phyloP scores from a whole-genome alignment of 345 rosid species.

The Sisymbrium irio region DNA sequence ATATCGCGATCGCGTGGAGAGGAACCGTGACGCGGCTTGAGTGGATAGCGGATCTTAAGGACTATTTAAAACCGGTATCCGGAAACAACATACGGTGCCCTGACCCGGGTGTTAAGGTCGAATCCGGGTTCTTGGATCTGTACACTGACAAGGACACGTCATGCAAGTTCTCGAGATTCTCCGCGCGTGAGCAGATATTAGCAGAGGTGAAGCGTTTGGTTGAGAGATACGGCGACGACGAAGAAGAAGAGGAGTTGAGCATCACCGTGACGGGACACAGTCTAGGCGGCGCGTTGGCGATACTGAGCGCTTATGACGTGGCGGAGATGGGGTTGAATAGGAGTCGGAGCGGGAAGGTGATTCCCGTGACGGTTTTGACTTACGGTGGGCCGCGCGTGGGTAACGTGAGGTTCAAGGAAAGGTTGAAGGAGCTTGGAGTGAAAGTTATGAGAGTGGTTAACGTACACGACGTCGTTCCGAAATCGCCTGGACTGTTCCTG shows the following conservation, averaged over 20 bases:
- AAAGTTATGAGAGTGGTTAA: constrained; percentile 82
- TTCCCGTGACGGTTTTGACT: constrained; percentile 56
- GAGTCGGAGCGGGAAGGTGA: constrained; percentile 34
- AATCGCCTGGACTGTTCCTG: constrained; percentile 66
- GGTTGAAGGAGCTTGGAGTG: constrained; percentile 53
- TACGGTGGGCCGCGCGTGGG: constrained; percentile 83
- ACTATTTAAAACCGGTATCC: constrained; percentile 52
- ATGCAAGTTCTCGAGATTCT: constrained; percentile 61
- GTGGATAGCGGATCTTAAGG: constrained; percentile 79
- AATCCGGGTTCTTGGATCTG: constrained; percentile 78
- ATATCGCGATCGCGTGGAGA: constrained; percentile 68
- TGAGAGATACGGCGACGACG: constrained; percentile 44
- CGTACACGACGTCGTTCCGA: constrained; percentile 61
- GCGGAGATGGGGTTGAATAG: constrained; percentile 59
- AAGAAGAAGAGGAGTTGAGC: constrained; percentile 48
- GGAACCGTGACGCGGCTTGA: constrained; percentile 80
- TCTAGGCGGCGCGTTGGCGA: constrained; percentile 72
- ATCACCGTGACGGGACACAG: constrained; percentile 85
- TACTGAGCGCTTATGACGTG: constrained; percentile 71
- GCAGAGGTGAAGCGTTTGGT: constrained; percentile 55
- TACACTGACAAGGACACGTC: constrained; percentile 63
- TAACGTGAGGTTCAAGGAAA: constrained; percentile 59
- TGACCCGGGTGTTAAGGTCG: constrained; percentile 63
- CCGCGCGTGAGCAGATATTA: constrained; percentile 69
- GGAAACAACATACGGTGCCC: constrained; percentile 59